A percentile compares a stretch with the other conserved stretches of the same genome.
These are phyloP conservation scores for Globisporangium apiculatum DNA, from an alignment of 352 stramenopile genomes.

Conservation along the genomic window DNA sequence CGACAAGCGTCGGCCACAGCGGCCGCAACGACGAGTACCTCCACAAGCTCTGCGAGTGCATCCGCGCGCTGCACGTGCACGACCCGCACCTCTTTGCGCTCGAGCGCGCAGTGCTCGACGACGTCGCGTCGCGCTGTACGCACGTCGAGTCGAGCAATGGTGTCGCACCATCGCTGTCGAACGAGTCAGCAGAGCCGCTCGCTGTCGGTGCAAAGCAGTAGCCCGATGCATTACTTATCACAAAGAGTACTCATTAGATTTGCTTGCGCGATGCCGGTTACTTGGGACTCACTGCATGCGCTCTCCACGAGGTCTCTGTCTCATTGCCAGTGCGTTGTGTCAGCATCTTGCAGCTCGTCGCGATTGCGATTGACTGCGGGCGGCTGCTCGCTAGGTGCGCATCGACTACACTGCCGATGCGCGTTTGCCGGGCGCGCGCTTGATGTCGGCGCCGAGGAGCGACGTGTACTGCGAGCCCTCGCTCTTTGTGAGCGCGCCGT, in stretches of 20 bases:
- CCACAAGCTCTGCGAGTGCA: slow-evolving; percentile 73
- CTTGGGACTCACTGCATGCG: too few relatives aligned
- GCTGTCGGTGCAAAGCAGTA: background rate
- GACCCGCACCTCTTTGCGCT: slow-evolving; percentile 72
- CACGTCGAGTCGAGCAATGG: too few relatives aligned
- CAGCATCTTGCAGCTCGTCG: too few relatives aligned
- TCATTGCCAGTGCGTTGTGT: too few relatives aligned
- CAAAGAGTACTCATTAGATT: too few relatives aligned
- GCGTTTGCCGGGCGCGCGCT: slow-evolving; percentile 12
- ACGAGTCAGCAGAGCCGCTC: too few relatives aligned
- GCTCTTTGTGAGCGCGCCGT: slow-evolving; percentile 54
- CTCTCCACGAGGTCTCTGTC: too few relatives aligned
- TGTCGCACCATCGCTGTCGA: too few relatives aligned
- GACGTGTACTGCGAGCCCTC: slow-evolving; percentile 74
- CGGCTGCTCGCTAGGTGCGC: background rate
- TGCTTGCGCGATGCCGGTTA: too few relatives aligned
- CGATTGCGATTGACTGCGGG: too few relatives aligned
- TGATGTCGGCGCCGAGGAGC: slow-evolving; percentile 55
- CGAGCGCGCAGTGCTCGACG: slow-evolving; percentile 60
- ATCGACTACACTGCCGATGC: background rate
- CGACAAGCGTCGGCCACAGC: slow-evolving; percentile 55
- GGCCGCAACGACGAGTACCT: slow-evolving; percentile 85
- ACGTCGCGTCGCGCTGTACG: slow-evolving; percentile 14
- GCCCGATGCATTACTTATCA: too few relatives aligned
- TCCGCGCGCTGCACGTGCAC: slow-evolving; percentile 62